Evolutionary conservation across 176 grass and related monocot species (phyloP).

Genomic region (Phyllostachys edulis): DNA sequence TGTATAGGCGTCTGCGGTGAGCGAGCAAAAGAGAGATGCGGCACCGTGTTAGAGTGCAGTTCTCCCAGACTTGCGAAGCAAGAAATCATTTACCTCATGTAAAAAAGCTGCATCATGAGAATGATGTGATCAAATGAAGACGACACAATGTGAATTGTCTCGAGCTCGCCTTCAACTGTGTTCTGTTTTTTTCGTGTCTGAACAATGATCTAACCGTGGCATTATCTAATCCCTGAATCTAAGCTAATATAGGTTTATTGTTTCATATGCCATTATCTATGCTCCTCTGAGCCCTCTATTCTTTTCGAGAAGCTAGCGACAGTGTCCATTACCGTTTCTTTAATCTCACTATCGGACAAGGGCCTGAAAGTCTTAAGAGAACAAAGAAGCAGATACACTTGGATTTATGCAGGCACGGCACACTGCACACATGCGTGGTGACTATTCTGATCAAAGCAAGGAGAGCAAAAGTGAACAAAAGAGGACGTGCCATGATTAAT

Average conservation of each 20-base stretch:
- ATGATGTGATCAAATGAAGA: conserved; percentile 32
- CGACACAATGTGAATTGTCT: neutral
- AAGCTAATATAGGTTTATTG: neutral
- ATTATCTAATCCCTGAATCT: neutral
- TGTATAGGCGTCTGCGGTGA: no score
- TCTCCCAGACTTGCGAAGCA: no score
- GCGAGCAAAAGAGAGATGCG: no score
- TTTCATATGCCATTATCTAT: neutral
- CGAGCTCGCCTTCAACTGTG: neutral
- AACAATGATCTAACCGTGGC: neutral
- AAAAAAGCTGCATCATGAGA: no score
- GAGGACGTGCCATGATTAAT: conserved; percentile 34
- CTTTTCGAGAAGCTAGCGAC: conserved; percentile 28
- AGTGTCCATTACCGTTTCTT: neutral
- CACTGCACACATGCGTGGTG: conserved; percentile 28
- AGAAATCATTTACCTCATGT: no score
- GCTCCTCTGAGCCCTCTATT: conserved; percentile 22
- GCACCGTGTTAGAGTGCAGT: no score
- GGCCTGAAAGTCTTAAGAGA: neutral
- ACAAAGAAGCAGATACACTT: conserved; percentile 16
- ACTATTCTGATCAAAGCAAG: conserved; percentile 34
- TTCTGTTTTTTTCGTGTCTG: neutral
- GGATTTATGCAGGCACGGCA: conserved; percentile 34
- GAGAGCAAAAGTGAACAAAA: conserved; percentile 43
- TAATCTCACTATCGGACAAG: conserved; percentile 31